Evolutionary conservation across 495 filamentous ascomycete species (phyloP).

Genomic region (Pyrenula aspistea): DNA sequence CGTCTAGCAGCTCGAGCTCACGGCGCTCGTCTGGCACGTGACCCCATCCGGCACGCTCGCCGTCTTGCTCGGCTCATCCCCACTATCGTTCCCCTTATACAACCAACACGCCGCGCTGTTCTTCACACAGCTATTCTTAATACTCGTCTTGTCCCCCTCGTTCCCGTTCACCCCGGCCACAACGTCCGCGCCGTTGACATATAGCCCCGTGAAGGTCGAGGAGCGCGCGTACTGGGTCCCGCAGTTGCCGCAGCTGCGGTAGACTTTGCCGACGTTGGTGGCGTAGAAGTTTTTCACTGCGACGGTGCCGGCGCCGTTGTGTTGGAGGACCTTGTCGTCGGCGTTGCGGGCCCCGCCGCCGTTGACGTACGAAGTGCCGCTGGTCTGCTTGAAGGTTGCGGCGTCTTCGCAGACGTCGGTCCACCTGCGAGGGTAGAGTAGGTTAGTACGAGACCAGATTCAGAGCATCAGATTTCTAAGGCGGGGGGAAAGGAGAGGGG

Average conservation of each 20-base stretch:
- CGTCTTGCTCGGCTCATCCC: background rate
- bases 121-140: background rate
- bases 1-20: background rate
- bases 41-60: background rate
- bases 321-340: slow-evolving; percentile 49
- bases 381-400: slow-evolving; percentile 21
- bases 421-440: background rate
- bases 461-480: no score
- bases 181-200: background rate
- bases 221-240: slow-evolving; percentile 10
- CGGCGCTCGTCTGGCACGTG: background rate
- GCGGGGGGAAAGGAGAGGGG: no score
- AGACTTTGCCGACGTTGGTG: slow-evolving; percentile 16
- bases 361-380: slow-evolving; percentile 26
- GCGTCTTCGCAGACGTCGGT: slow-evolving; percentile 5
- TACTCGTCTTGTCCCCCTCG: background rate
- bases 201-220: background rate
- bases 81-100: background rate
- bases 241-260: slow-evolving; percentile 17
- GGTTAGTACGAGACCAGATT: no score
- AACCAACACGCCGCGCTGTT: background rate
- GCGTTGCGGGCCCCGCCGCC: slow-evolving; percentile 46
- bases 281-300: slow-evolving; percentile 42
- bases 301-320: slow-evolving; percentile 48
- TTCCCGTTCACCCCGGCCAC: background rate